Evolutionary conservation across 2,329 filamentous ascomycete species (phyloP), one percentile per base, ranked within the genome.

Genomic region (Aspergillus aculeatinus): DNA sequence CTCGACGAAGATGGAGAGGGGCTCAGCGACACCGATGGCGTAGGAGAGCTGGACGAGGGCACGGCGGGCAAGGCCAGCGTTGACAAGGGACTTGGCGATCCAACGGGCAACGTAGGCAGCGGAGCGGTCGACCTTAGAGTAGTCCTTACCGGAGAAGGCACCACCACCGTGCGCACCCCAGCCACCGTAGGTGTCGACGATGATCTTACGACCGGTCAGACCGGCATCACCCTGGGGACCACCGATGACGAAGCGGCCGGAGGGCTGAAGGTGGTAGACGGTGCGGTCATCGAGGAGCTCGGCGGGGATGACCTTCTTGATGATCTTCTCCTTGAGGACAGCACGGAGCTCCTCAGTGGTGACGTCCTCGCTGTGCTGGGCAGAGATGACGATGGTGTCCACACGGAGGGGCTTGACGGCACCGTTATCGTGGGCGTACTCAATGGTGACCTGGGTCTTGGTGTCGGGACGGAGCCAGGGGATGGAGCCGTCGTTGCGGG

Each of bases 61-160:
- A 79, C 95, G 93, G 75, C 95, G 93, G 73, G 91, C 91, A 64
- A 99, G 89, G 73, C 90, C 89, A 72, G 94, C 90, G 73, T 88
- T 82, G 71, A 99, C 91, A 67, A 99, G 87, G 48, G 95, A 99
- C 87, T 99, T 99, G 83, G 95, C 95, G 79, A 99, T 93, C 95
- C 95, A 99, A 79, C 95, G 92, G 70, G 87, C 93, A 71, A 98
- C 88, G 84, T 99, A 99, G 75, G 95, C 95, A 69, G 95, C 95
- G 57, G 95, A 98, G 73, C 95, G 91, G 79, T 99, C 95, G 81
- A 99, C 95, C 88, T 99, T 99, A 87, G 92, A 97, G 88, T 97
- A 99, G 81, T 99, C 95, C 89, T 99, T 99, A 76, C 95, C 95
- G 74, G 95, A 98, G 90, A 99, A 99, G 80, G 95, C 95, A 89